Base-by-base conservation (phyloP, 345 rosid species). In the Bruguiera gymnorhiza region DNA sequence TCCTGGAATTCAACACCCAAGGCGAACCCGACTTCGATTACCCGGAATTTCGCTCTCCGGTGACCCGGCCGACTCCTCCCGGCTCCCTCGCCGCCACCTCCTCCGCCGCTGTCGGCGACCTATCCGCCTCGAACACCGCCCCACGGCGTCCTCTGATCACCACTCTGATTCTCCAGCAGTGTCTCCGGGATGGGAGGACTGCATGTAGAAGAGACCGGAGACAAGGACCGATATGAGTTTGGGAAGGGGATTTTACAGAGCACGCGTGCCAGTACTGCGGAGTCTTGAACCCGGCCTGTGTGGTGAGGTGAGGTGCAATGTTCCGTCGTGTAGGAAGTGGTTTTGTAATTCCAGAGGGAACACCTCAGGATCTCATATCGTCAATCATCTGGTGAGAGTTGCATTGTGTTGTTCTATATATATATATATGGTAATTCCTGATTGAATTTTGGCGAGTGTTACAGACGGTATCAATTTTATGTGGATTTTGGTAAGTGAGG, bases 331-430 rank as follows among this genome's bases (percentile, higher is more conserved):
- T 74, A 83, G 99, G 63, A 96, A 96, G 80, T 96, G 99, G 99
- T 96, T 96, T 72, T 96, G 99, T 71, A 96, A 96, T 81, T 96
- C 99, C 5, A 85, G 99, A 69, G 99, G 99, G 62, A 96, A 96
- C 73, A 96, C 99, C 27, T 96, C 97, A 0, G 99, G 99, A 34
- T 96, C 99, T 57, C 99, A 96, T 82, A 96, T 96, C 18, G 99
- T 96, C 63, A 96, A 96, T 83, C 99, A 92, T 72, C 81, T 90
- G 85, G 99, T 87, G 67, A 87, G 98, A 88, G 61, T 39, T 16
- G 19, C 68, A 27, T 27, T 27, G 29, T 27, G 29, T 27, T 27
- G 29, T 27, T 27, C 29, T 27, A 27, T 27, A 27, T 27, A 27
- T 27, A 27, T 27, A 27, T 27, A 27, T 27, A 27, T 3, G 3